Evolutionary conservation across 1,139 yeast species (phyloP), one percentile per base, ranked within the genome.

Genomic region (Martiniozyma asiatica): DNA sequence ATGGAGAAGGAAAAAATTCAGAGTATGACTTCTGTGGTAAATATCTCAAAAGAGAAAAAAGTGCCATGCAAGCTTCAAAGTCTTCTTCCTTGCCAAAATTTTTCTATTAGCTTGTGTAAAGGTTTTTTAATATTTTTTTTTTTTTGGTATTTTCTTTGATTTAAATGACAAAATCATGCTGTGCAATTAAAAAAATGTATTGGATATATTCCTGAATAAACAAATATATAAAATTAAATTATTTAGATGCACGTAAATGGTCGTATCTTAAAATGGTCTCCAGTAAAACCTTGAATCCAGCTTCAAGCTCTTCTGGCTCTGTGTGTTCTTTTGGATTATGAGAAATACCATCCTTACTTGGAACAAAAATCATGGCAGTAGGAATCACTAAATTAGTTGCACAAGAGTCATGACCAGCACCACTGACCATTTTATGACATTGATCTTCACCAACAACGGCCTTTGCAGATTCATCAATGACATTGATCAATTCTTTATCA

Each of bases 361-460:
- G 85, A 43, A 75, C 72, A 50, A 77, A 77, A 18, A 77, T 68
- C 85, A 77, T 77, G 1, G 81, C 68, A 0, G 85, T 75, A 16
- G 87, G 85, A 22, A 70, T 65, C 27, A 63, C 59, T 7, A 55
- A 43, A 20, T 68, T 61, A 4, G 78, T 69, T 20, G 68, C 62
- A 42, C 82, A 73, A 4, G 79, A 69, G 46, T 77, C 87, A 45
- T 77, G 85, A 13, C 81, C 84, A 4, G 84, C 82, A 21, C 85
- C 85, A 42, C 78, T 69, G 27, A 66, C 63, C 30, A 77, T 69
- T 21, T 56, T 61, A 34, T 60, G 53, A 19, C 59, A 54, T 14
- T 61, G 48, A 3, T 55, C 58, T 19, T 53, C 51, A 5, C 72
- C 72, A 35, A 64, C 68, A 18, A 69, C 47, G 24, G 61, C 68